phyloP scores from a whole-genome alignment of 176 grass and related monocot genomes.

The Guadua angustifolia region DNA sequence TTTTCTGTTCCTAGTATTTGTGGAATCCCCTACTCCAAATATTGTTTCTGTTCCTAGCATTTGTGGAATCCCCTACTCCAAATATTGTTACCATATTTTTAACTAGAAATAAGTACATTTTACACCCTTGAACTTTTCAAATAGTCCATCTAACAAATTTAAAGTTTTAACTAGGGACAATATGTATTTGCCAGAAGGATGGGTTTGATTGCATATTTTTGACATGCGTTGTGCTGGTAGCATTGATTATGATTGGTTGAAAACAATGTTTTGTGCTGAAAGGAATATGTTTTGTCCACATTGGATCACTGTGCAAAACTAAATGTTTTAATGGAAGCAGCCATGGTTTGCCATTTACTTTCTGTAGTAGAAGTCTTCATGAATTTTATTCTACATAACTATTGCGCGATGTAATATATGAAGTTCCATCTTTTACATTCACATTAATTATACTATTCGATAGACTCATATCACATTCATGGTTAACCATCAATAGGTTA shows the following conservation, averaged over 20 bases:
- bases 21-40: no score
- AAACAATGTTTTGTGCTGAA: not conserved
- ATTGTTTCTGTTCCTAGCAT: no score
- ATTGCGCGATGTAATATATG: slow-evolving; percentile 6
- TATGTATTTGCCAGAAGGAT: slow-evolving; percentile 9
- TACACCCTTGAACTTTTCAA: no score
- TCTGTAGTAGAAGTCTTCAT: slow-evolving; percentile 2
- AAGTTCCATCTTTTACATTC: slow-evolving; percentile 7
- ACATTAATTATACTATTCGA: not conserved
- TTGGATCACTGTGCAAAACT: not conserved
- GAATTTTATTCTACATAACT: not conserved
- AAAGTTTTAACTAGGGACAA: slow-evolving; percentile 17
- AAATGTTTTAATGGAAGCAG: slow-evolving; percentile 21
- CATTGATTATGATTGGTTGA: slow-evolving; percentile 14
- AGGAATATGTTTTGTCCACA: not conserved
- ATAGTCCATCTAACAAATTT: not conserved
- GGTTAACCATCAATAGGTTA: not conserved
- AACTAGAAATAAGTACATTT: not conserved
- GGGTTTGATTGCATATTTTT: slow-evolving; percentile 22
- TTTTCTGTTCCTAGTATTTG: not conserved
- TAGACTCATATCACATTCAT: not conserved
- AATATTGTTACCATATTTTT: slow-evolving; percentile 35
- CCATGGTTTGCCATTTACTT: not conserved
- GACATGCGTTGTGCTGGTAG: not conserved
- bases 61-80: no score